Evolutionary conservation across 2,329 filamentous ascomycete species (phyloP), one percentile per base, ranked within the genome.

Genomic region (Catunica adiposa): DNA sequence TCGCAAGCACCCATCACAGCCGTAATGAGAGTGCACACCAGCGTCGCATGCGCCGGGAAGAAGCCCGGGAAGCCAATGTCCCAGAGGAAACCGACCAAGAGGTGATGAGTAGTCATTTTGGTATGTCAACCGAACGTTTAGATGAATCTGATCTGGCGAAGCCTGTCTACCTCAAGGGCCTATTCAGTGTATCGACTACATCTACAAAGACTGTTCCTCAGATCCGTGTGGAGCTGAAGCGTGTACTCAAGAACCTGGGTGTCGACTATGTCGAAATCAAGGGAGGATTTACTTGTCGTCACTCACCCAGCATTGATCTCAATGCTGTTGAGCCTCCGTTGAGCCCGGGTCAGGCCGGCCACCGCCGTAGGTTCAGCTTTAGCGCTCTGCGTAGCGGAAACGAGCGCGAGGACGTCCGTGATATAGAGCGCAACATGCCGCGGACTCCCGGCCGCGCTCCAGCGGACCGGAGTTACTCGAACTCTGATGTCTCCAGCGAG

Each of bases 161-260:
- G 67, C 92, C 92, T 0, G 92, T 97, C 2, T 97, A 85, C 67
- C 78, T 98, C 57, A 98, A 97, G 69, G 92, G 92, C 3, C 75
- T 98, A 17, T 97, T 98, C 71, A 97, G 90, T 63, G 92, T 97
- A 55, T 94, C 88, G 3, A 98, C 92, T 0, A 98, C 92, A 5
- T 96, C 89, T 57, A 92, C 83, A 64, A 94, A 94, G 65, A 87
- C 90, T 1, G 79, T 97, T 9, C 74, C 82, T 1, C 81, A 88
- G 58, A 98, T 98, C 60, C 82, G 90, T 40, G 74, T 81, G 5
- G 92, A 98, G 65, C 86, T 98, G 62, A 94, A 94, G 64, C 79
- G 90, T 52, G 92, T 97, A 2, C 71, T 98, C 54, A 84, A 82
- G 61, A 83, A 90, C 66, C 78, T 97, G 15, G 86, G 86, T 15